Evolutionary conservation across 2,329 filamentous ascomycete species (phyloP), one percentile per base, ranked within the genome.

Genomic region (Penicillium aurantiogriseum): DNA sequence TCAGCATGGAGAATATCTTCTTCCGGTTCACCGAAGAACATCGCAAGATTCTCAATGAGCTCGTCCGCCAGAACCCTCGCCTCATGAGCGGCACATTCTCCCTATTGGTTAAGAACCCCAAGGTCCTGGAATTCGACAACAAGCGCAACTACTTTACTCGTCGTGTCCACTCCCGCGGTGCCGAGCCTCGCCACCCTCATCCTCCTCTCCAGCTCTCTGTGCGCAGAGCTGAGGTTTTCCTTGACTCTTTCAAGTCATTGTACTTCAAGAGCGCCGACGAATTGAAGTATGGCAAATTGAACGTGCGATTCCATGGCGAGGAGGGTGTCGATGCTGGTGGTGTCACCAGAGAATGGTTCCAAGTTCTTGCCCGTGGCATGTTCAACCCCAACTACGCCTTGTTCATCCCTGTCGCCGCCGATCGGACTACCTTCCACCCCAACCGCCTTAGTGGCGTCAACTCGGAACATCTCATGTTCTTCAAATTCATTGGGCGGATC

Each of bases 111-210:
- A 97, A 96, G 81, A 99, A 99, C 71, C 95, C 94, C 27, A 99
- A 97, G 82, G 95, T 99, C 4, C 81, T 99, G 13, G 94, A 99
- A 71, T 99, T 99, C 69, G 94, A 99, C 79, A 99, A 99, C 80
- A 99, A 99, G 81, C 92, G 94, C 69, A 97, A 96, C 77, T 99
- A 95, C 82, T 99, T 99, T 81, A 97, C 87, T 72, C 89, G 94
- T 60, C 92, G 91, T 69, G 88, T 99, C 11, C 94, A 99, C 74
- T 85, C 85, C 45, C 85, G 89, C 50, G 83, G 83, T 52, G 84
- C 85, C 53, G 87, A 91, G 68, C 83, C 83, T 58, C 87, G 92
- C 43, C 86, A 90, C 51, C 82, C 88, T 8, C 86, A 90, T 65
- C 85, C 86, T 46, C 89, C 91, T 43, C 81, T 99, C 51, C 92